phyloP scores from a whole-genome alignment of 371 early-diverging fungal genomes.

The Fennellomyces sp. region DNA sequence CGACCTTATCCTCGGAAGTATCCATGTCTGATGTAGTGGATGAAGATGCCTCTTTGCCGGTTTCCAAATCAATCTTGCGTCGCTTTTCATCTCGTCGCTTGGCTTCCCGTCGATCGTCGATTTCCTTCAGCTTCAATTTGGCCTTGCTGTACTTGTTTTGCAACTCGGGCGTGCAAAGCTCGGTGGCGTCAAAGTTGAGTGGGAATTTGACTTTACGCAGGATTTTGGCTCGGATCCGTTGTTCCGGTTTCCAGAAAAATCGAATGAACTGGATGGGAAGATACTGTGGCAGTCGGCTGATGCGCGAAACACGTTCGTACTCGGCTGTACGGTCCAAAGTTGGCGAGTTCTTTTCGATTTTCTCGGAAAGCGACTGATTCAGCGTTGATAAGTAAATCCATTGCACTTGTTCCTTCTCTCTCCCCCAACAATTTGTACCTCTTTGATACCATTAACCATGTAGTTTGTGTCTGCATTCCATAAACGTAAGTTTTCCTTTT shows the following conservation, averaged over 20 bases:
- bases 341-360: conserved; percentile 88
- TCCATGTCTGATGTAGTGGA: conserved; percentile 29
- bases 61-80: conserved; percentile 53
- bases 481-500: too few relatives aligned
- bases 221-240: conserved; percentile 92
- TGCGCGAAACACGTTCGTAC: conserved; percentile 76
- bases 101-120: conserved; percentile 73
- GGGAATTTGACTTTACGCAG: conserved; percentile 91
- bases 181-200: conserved; percentile 84
- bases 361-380: conserved; percentile 74
- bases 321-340: conserved; percentile 77
- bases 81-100: conserved; percentile 72
- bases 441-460: conserved; percentile 64
- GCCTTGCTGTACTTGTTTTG: conserved; percentile 78
- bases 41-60: conserved; percentile 11
- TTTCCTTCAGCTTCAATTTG: conserved; percentile 69
- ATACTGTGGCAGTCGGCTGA: conserved; percentile 88
- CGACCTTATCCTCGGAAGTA: conserved; percentile 32
- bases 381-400: too few relatives aligned
- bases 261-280: conserved; percentile 91
- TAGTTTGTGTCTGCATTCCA: conserved; percentile 60
- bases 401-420: conserved; percentile 2
- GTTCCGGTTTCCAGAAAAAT: conserved; percentile 94
- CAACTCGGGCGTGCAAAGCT: conserved; percentile 86
- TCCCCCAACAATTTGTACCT: conserved; percentile 24